Conservation (phyloP, 805 yeast genomes). For the Sugiyamaella americana region DNA sequence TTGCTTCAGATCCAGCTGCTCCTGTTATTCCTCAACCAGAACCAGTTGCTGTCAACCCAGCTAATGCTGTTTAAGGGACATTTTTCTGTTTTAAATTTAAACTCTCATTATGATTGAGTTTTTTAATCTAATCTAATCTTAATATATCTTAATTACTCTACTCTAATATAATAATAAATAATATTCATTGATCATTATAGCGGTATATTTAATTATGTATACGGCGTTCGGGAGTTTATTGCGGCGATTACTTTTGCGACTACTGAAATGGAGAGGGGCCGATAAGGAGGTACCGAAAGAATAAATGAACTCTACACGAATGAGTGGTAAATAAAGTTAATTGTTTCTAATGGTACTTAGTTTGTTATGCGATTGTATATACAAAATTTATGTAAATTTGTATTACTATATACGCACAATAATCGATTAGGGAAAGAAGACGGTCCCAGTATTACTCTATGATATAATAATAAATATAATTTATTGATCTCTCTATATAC, state of each 20-base stretch:
- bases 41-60: conserved; percentile 6
- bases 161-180: background rate
- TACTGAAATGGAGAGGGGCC: too few relatives aligned
- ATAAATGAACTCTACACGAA: too few relatives aligned
- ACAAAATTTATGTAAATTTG: too few relatives aligned
- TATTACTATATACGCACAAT: background rate
- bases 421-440: too few relatives aligned
- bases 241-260: too few relatives aligned
- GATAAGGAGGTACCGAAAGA: too few relatives aligned
- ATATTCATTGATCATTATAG: conserved; percentile 1
- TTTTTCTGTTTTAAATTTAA: background rate
- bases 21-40: conserved; percentile 8
- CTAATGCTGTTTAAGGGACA: conserved; percentile 8
- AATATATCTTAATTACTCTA: background rate
- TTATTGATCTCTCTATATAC: background rate
- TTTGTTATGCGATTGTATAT: too few relatives aligned
- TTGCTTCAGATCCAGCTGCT: conserved; percentile 9
- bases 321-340: too few relatives aligned
- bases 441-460: too few relatives aligned
- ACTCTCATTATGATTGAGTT: conserved; percentile 5
- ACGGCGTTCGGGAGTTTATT: too few relatives aligned
- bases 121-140: background rate
- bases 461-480: background rate
- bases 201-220: too few relatives aligned
- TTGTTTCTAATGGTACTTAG: too few relatives aligned